These are phyloP conservation scores for Neonectria faginata DNA, from an alignment of 2,329 filamentous ascomycete species.

Conservation along the genomic window DNA sequence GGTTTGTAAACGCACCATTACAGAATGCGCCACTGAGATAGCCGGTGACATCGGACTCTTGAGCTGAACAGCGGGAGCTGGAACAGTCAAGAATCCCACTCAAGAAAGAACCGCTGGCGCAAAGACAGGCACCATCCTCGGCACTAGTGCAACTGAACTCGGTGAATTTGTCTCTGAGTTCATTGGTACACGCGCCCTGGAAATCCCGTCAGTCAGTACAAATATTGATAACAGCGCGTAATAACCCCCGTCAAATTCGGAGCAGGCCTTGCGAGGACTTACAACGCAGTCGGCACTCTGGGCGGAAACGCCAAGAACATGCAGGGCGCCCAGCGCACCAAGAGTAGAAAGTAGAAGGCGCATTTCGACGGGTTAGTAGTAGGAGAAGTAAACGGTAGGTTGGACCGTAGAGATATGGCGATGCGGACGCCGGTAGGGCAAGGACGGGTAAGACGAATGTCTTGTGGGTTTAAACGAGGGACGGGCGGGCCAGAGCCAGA, in stretches of 20 bases:
- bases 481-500: slow-evolving; percentile 1
- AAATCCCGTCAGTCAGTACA: slow-evolving; percentile 24
- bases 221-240: neutral
- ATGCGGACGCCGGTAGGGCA: slow-evolving; percentile 1
- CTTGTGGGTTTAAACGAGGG: slow-evolving; percentile 4
- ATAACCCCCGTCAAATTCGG: neutral
- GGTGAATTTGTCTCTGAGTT: slow-evolving; percentile 23
- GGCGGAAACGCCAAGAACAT: slow-evolving; percentile 42
- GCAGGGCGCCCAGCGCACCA: slow-evolving; percentile 46
- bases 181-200: slow-evolving; percentile 33
- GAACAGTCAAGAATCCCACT: slow-evolving; percentile 57
- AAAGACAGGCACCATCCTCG: slow-evolving; percentile 54
- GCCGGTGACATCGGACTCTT: slow-evolving; percentile 35
- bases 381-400: neutral
- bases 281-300: slow-evolving; percentile 47
- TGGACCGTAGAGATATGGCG: slow-evolving; percentile 6
- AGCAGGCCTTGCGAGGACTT: slow-evolving; percentile 34
- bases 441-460: slow-evolving; percentile 5
- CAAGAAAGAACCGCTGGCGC: slow-evolving; percentile 50
- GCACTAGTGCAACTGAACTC: slow-evolving; percentile 45
- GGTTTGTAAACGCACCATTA: slow-evolving; percentile 33
- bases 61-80: slow-evolving; percentile 43
- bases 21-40: slow-evolving; percentile 41
- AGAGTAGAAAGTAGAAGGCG: slow-evolving; percentile 46
- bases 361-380: slow-evolving; percentile 36